These are phyloP conservation scores for Pistacia vera DNA, from an alignment of 345 rosid genomes.

Conservation along the genomic window DNA sequence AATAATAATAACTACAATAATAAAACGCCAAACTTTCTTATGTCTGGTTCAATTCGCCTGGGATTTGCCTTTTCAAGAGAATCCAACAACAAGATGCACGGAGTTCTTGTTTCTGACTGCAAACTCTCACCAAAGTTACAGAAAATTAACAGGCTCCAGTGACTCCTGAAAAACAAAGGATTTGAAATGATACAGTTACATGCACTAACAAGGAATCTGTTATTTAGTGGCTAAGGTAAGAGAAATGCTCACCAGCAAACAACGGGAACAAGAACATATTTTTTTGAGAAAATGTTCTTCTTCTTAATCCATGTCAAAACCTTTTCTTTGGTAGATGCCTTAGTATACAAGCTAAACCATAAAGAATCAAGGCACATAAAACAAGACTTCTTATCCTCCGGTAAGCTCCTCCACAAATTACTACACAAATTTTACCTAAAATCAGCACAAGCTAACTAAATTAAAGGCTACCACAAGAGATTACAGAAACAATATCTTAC, in stretches of 20 bases:
- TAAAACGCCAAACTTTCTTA: conserved; percentile 47
- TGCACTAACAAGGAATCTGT: not conserved
- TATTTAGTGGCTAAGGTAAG: not conserved
- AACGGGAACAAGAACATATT: conserved; percentile 72
- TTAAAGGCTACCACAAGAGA: not conserved
- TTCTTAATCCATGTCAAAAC: conserved; percentile 57
- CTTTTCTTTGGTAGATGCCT: conserved; percentile 28
- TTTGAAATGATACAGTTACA: conserved; percentile 18
- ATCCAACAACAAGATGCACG: conserved; percentile 72
- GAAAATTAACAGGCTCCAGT: conserved; percentile 76
- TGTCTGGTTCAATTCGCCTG: conserved; percentile 54
- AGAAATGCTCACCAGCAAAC: conserved; percentile 52
- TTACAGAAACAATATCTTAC: conserved; percentile 39
- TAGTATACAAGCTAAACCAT: conserved; percentile 61
- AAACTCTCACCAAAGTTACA: conserved; percentile 63
- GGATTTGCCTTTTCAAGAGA: conserved; percentile 58
- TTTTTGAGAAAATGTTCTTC: conserved; percentile 56
- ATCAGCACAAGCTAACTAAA: conserved; percentile 2
- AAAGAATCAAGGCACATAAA: conserved; percentile 52
- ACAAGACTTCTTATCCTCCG: conserved; percentile 41
- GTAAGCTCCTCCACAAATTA: conserved; percentile 49
- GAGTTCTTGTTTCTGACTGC: conserved; percentile 40
- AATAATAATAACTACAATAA: conserved; percentile 5
- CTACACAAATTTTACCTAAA: conserved; percentile 34
- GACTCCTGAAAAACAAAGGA: conserved; percentile 46